Evolutionary conservation across 345 rosid genomes (phyloP), one percentile per base, ranked within the genome.

Genomic region (Camelina laxa): DNA sequence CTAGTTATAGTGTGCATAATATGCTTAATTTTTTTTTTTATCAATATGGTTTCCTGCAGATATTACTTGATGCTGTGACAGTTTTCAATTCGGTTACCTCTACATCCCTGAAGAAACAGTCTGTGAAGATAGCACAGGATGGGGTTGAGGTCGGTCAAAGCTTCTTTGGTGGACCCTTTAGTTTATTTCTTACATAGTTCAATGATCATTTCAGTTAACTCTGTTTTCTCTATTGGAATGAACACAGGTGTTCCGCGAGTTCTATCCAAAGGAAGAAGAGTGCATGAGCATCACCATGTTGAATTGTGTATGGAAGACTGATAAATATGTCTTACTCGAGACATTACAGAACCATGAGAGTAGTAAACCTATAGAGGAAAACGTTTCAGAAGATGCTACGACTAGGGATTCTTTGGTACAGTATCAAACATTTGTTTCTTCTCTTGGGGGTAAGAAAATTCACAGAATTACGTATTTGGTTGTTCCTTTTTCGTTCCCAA

Each of bases 101-200:
- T 68, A 68, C 84, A 61, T 90, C 96, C 44, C 84, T 82, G 73
- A 81, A 82, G 83, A 89, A 88, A 83, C 99, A 91, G 48, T 87
- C 92, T 64, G 81, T 85, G 22, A 90, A 85, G 79, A 81, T 95
- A 80, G 83, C 71, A 9, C 82, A 84, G 63, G 86, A 87, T 48
- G 91, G 93, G 75, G 63, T 90, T 72, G 97, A 88, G 97, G 97
- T 91, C 8, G 41, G 87, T 75, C 50, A 7, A 14, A 60, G 63
- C 70, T 65, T 56, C 51, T 69, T 22, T 21, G n/a, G 15, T 14
- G 48, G 15, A 39, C 68, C 48, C 8, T 75, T 30, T 49, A 16
- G 31, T 39, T n/a, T 42, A 60, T 68, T 53, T 42, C 12, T 45
- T 33, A 53, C 53, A 54, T 4, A 14, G 27, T 55, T 53, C 4